Evolutionary conservation across 2,329 filamentous ascomycete genomes (phyloP).

Genomic region (Hawksworthiomyces lignivorus): DNA sequence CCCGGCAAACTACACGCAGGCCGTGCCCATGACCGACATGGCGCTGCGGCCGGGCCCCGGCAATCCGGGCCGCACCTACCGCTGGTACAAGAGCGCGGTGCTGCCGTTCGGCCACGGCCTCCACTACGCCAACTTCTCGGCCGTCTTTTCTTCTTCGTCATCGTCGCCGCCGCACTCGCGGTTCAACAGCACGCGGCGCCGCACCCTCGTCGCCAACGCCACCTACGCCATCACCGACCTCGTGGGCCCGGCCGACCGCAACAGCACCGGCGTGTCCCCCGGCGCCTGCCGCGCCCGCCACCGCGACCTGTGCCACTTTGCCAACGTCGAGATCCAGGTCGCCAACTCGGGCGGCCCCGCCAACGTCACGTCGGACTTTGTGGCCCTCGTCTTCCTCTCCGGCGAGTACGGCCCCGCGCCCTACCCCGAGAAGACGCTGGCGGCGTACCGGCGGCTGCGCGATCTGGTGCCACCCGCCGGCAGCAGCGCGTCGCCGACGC

Average conservation of each 20-base stretch:
- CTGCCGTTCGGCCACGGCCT: conserved; percentile 48
- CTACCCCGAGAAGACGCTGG: conserved; percentile 43
- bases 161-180: conserved; percentile 45
- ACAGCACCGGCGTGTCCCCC: too few relatives aligned
- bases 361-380: conserved; percentile 40
- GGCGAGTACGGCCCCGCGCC: conserved; percentile 39
- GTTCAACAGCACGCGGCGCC: conserved; percentile 17
- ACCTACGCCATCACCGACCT: conserved; percentile 2
- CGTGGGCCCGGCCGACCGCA: too few relatives aligned
- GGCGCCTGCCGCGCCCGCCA: conserved; percentile 26
- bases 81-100: conserved; percentile 45
- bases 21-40: conserved; percentile 51
- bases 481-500: too few relatives aligned
- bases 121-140: conserved; percentile 49
- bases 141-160: conserved; percentile 10
- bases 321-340: conserved; percentile 24
- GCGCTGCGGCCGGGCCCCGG: conserved; percentile 30
- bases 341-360: conserved; percentile 32
- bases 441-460: conserved; percentile 38
- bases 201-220: conserved; percentile 12
- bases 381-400: conserved; percentile 41
- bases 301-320: conserved; percentile 13
- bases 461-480: conserved; percentile 26
- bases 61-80: conserved; percentile 48
- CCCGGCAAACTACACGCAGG: conserved; percentile 39